phyloP scores from a whole-genome alignment of 2,329 filamentous ascomycete genomes.

The Pseudogymnoascus sp. region DNA sequence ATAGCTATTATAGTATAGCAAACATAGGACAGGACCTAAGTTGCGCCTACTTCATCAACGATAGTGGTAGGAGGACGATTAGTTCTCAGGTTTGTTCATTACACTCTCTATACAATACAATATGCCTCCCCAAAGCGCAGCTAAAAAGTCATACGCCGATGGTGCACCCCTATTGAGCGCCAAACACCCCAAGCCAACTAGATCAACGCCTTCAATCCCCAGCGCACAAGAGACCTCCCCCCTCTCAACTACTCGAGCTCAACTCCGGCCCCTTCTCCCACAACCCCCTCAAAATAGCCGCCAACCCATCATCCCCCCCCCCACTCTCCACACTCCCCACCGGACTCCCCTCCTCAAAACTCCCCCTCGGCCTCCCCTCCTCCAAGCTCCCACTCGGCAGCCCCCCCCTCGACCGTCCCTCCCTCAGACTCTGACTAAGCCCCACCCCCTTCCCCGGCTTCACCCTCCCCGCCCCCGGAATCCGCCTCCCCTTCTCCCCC shows the following conservation, averaged over 20 bases:
- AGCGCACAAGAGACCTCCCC: neutral
- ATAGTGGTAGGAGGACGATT: neutral
- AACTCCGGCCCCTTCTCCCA: constrained; percentile 55
- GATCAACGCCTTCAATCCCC: neutral
- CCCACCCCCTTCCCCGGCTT: constrained; percentile 20
- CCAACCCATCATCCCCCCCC: constrained; percentile 42
- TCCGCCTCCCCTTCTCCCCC: constrained; percentile 41
- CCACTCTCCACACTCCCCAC: constrained; percentile 11
- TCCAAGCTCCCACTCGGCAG: too few relatives aligned
- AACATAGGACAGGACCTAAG: neutral
- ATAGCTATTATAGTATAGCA: neutral
- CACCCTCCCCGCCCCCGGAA: constrained; percentile 32
- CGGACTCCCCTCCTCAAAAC: constrained; percentile 6
- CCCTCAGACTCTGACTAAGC: too few relatives aligned
- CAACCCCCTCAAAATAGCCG: constrained; percentile 45
- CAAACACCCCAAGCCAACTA: neutral
- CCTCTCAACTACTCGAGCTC: constrained; percentile 36
- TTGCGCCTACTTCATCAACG: neutral
- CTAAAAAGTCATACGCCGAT: neutral
- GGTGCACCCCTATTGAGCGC: neutral
- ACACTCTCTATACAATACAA: neutral
- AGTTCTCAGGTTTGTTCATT: neutral
- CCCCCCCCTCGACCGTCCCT: too few relatives aligned
- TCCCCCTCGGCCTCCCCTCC: too few relatives aligned
- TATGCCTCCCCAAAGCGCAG: neutral